phyloP scores from a whole-genome alignment of 306 rosid genomes.

The Senna siamea region DNA sequence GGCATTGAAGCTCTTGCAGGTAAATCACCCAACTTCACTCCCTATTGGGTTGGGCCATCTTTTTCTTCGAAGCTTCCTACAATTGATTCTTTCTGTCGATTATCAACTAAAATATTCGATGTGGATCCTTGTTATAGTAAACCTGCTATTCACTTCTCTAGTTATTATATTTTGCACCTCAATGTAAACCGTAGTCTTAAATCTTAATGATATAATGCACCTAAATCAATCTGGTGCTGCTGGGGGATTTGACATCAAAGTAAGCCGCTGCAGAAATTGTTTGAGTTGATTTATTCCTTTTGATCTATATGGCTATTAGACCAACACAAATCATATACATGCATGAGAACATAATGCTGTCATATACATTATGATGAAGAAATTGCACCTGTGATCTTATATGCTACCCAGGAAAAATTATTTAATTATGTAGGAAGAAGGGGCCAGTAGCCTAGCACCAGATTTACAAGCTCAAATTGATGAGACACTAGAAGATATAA shows the following conservation, averaged over 20 bases:
- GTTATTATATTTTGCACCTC: conserved; percentile 2
- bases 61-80: not conserved
- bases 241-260: conserved; percentile 16
- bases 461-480: conserved; percentile 93
- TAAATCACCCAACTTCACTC: conserved; percentile 29
- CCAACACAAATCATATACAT: not conserved
- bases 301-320: conserved; percentile 3
- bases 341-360: not conserved
- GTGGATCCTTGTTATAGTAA: not conserved
- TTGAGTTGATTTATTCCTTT: conserved; percentile 17
- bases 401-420: conserved; percentile 24
- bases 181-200: not conserved
- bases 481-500: conserved; percentile 93
- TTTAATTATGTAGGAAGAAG: conserved; percentile 78
- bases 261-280: not conserved
- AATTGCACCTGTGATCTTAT: conserved; percentile 23
- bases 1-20: conserved; percentile 95
- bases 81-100: conserved; percentile 1
- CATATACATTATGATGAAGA: conserved; percentile 12
- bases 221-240: not conserved
- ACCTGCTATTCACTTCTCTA: not conserved
- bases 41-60: not conserved
- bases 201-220: not conserved
- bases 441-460: conserved; percentile 94
- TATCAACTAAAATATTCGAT: not conserved